Evolutionary conservation across 148 eudicot species (phyloP).

Genomic region (Fagopyrum tataricum): DNA sequence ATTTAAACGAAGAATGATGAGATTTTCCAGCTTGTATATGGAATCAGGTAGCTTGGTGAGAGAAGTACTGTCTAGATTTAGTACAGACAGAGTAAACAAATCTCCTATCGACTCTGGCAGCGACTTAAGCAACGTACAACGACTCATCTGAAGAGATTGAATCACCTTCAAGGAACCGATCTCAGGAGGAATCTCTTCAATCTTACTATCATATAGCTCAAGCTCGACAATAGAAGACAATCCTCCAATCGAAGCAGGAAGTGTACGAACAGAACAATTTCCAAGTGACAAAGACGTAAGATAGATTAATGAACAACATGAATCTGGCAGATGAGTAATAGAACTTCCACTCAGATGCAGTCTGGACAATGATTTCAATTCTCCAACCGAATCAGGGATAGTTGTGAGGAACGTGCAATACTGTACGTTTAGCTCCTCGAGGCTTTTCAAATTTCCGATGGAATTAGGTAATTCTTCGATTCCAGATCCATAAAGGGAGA

Average conservation of each 20-base stretch:
- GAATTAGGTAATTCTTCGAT: constrained; percentile 33
- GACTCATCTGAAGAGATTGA: constrained; percentile 32
- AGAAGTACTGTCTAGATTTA: constrained; percentile 30
- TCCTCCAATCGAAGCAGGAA: constrained; percentile 39
- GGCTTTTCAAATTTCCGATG: constrained; percentile 30
- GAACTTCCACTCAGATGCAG: constrained; percentile 28
- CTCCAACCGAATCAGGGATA: constrained; percentile 38
- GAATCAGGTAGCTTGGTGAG: constrained; percentile 42
- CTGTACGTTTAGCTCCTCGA: constrained; percentile 30
- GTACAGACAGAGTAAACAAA: constrained; percentile 28
- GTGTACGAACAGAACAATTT: constrained; percentile 17
- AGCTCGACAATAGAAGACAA: constrained; percentile 40
- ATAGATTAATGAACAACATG: constrained; percentile 33
- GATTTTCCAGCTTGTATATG: constrained; percentile 41
- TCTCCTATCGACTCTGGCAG: constrained; percentile 40
- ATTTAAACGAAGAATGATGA: constrained; percentile 28
- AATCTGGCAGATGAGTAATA: constrained; percentile 34
- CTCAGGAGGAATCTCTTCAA: constrained; percentile 35
- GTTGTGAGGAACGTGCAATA: constrained; percentile 29
- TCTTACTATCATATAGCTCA: constrained; percentile 22
- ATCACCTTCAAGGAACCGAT: constrained; percentile 38
- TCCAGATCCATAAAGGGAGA: constrained; percentile 25
- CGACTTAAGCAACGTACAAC: constrained; percentile 31
- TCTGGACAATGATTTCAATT: constrained; percentile 28
- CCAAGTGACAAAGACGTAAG: constrained; percentile 29